These are phyloP conservation scores for Prasinococcaceae sp. DNA, from an alignment of 139 green algal genomes.

Conservation along the genomic window DNA sequence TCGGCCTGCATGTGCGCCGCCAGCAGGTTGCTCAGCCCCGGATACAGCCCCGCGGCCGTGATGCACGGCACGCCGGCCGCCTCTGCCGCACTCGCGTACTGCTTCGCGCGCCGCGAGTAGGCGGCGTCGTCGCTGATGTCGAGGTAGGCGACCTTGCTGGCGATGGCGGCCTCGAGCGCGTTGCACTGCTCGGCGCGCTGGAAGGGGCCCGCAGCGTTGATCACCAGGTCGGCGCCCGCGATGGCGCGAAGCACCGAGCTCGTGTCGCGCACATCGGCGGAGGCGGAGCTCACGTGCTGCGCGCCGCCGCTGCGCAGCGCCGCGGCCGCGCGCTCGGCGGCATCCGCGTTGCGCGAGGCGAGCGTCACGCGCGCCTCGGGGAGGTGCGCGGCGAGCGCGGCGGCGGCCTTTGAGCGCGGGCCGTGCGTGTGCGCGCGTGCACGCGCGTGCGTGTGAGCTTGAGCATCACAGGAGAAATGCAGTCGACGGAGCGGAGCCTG, in stretches of 20 bases:
- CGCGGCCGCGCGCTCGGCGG: no score
- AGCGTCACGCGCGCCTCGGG: no score
- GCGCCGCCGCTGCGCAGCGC: no score
- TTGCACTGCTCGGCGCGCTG: slow-evolving; percentile 37
- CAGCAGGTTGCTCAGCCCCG: slow-evolving; percentile 75
- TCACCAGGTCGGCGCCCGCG: slow-evolving; percentile 42
- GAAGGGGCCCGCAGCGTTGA: slow-evolving; percentile 87
- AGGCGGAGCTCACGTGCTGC: no score
- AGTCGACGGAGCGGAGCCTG: no score
- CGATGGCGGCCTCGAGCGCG: slow-evolving; percentile 21
- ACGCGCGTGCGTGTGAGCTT: no score
- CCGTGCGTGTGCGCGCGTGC: no score
- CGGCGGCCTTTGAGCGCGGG: no score
- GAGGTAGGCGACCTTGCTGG: slow-evolving; percentile 53
- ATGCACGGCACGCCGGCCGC: slow-evolving; percentile 71
- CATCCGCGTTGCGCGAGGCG: no score
- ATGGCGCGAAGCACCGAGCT: neutral
- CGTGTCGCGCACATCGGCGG: neutral
- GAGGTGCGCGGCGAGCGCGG: no score
- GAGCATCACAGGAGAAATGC: no score
- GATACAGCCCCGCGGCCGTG: slow-evolving; percentile 74
- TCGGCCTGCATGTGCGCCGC: no score
- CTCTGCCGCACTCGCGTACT: slow-evolving; percentile 35
- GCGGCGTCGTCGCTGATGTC: slow-evolving; percentile 88
- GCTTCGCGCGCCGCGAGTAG: slow-evolving; percentile 42